Evolutionary conservation across 2,329 filamentous ascomycete species (phyloP), one percentile per base, ranked within the genome.

Genomic region (Pestalotiopsis sp.): DNA sequence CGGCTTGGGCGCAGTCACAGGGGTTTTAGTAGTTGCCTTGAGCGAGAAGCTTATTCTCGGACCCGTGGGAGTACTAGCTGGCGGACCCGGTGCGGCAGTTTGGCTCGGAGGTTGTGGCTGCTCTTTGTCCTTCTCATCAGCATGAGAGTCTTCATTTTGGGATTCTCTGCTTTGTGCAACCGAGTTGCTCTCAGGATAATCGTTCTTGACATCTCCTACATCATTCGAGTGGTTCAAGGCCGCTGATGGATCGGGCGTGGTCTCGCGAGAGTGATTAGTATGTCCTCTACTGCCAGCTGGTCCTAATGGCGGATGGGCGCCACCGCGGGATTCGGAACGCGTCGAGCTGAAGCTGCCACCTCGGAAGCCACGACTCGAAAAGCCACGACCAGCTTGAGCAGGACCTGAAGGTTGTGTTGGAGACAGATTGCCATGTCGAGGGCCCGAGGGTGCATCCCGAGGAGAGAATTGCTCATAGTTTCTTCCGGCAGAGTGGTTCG

Each of bases 31-130:
- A 57, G 92, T 88, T 11, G 91, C 88, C 78, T 98, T 98, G 80
- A 98, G 94, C 1, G 94, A 94, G 79, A 98, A 98, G 78, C 94
- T 97, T 76, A 98, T 97, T 80, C 95, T 96, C 59, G 90, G 89
- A 63, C 78, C 77, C 67, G 83, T 82, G 1, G 81, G 79, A 17
- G 79, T 13, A 81, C 27, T 25, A 45, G 69, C 58, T 31, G 87
- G 84, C n/a, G 87, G 84, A 4, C 87, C 85, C 2, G 85, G 83
- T 23, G 87, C 84, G 2, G 86, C 81, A 52, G 87, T 83, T 68
- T 87, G 87, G 68, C 80, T 83, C 12, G 88, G 85, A 23, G 86
- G 86, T 38, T 86, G 85, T 80, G 89, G 87, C 67, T 85, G 83
- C 68, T 87, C 85, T 62, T 81, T 80, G 66, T 83, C 80, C 27